Percentiles rank a stretch among this genome's conserved stretches.
phyloP scores from a whole-genome alignment of 371 early-diverging fungal genomes.

The Mortierella sp. region DNA sequence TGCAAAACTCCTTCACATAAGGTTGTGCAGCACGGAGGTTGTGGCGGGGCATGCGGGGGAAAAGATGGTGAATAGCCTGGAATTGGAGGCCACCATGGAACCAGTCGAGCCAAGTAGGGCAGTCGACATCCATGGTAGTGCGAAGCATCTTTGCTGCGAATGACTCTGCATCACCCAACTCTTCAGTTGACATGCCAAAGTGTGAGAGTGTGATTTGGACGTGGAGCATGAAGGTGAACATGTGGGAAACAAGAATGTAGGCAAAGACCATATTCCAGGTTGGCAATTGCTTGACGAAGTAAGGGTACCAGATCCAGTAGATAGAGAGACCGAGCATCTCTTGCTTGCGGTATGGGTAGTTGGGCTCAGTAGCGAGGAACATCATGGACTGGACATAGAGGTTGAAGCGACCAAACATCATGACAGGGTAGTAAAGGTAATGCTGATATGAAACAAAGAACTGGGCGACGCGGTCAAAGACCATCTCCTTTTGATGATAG shows the following conservation, averaged over 20 bases:
- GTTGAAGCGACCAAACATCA: constrained; percentile 94
- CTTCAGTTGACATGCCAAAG: constrained; percentile 95
- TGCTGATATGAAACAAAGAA: constrained; percentile 87
- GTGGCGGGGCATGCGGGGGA: constrained; percentile 93
- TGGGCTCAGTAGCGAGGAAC: constrained; percentile 70
- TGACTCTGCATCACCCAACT: constrained; percentile 77
- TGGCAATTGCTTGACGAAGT: constrained; percentile 77
- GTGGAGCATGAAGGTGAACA: constrained; percentile 89
- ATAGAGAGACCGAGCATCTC: constrained; percentile 78
- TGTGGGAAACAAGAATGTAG: constrained; percentile 85
- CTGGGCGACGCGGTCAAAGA: constrained; percentile 82
- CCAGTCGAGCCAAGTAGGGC: constrained; percentile 96
- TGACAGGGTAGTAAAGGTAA: constrained; percentile 85
- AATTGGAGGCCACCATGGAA: constrained; percentile 97
- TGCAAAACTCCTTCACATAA: constrained; percentile 80
- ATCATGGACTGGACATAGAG: constrained; percentile 83
- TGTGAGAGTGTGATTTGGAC: constrained; percentile 96
- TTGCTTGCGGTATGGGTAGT: constrained; percentile 77
- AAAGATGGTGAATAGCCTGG: constrained; percentile 96
- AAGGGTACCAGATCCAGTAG: constrained; percentile 88
- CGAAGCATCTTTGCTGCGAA: constrained; percentile 89
- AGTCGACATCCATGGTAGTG: constrained; percentile 98
- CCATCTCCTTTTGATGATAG: constrained; percentile 87
- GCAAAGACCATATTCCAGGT: constrained; percentile 70
- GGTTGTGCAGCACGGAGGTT: constrained; percentile 83